Base-by-base conservation (phyloP, 495 filamentous ascomycete species). In the Penicillium coffeae region DNA sequence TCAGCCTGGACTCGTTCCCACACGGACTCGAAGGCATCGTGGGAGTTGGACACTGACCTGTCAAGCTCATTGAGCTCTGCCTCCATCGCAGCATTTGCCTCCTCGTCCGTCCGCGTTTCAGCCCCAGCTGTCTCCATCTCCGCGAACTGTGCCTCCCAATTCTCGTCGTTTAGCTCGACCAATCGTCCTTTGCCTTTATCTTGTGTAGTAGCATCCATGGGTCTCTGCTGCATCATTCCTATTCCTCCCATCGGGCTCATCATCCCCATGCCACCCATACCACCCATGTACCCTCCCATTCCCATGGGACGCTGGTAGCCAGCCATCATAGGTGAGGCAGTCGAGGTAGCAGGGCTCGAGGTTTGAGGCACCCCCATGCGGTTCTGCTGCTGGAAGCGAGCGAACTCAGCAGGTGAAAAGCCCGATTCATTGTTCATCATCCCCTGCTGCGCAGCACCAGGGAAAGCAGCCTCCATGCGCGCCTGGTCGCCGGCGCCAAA, bases 81-180 rank as follows among this genome's bases (percentile, higher is more conserved):
- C 73, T 97, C 94, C 65, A 93, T 90, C 13, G 85, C 88, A 48
- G 74, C 75, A 42, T 86, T 83, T 48, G 85, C 85, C 65, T 85
- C 77, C 19, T 82, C 81, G 59, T 94, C 89, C 51, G 50, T 62
- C 41, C 80, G 54, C 20, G 72, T 68, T 56, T 80, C 69, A 39
- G 80, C 74, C 16, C 82, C 84, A 40, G 84, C 79, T 36, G 86
- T 72, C 69, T 93, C 90, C 64, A 97, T 83, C 70, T 92, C 80
- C 37, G 85, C 84, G 62, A 99, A 99, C 62, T 97, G 90, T 50
- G 86, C 85, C 70, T 97, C 93, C 93, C 94, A 99, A 48, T 93
- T 85, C 56, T 84, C 77, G 50, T 97, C 90, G 59, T 96, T 89
- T 20, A 97, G 79, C 72, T 97, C 94, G 3, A 96, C 82, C 71